Base-by-base conservation (phyloP, 2,329 filamentous ascomycete genomes). In the Aureobasidium sp. region DNA sequence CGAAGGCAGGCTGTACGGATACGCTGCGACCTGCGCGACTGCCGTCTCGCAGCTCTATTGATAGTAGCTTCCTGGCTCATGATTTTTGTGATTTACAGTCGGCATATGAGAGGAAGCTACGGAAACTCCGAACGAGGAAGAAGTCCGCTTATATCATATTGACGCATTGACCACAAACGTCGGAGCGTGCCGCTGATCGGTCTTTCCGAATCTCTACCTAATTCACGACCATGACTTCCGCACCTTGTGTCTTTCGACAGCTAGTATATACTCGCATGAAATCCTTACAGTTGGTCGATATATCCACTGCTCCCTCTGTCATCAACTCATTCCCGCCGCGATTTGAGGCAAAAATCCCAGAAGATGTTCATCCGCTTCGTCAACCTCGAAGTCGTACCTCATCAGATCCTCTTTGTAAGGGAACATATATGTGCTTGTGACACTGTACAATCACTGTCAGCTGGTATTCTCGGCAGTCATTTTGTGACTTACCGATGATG, bases 351-450 rank as follows among this genome's bases (percentile, higher is more conserved):
- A 30, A 13, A 57, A 57, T 11, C 53, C 53, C 3, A 57, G 14
- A 11, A 57, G 39, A 45, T 64, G 48, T 62, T 77, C 73, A 62
- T 77, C 76, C 47, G 74, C 74, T 9, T 68, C 63, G 3, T 76
- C 74, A 27, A 81, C 77, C 59, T 83, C 80, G 64, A 83, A 83
- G 64, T 83, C 81, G 66, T 82, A 83, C n/a, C 81, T 72, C 16
- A 75, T 74, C 1, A 83, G 69, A 61, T 83, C 80, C 57, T 83
- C 80, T 21, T 77, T 79, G 65, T 75, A 83, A 0, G 81, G 81
- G 69, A 78, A 81, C 8, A 84, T 69, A 55, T 78, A 79, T 3
- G 74, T 76, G 34, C 73, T 77, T 0, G 81, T 83, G 0, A 83
- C 79, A 57, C 81, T 83, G 44, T 2, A 3, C 4, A 14, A 44